Evolutionary conservation across 1,139 yeast genomes (phyloP).

Genomic region (Suhomyces wounanorum): DNA sequence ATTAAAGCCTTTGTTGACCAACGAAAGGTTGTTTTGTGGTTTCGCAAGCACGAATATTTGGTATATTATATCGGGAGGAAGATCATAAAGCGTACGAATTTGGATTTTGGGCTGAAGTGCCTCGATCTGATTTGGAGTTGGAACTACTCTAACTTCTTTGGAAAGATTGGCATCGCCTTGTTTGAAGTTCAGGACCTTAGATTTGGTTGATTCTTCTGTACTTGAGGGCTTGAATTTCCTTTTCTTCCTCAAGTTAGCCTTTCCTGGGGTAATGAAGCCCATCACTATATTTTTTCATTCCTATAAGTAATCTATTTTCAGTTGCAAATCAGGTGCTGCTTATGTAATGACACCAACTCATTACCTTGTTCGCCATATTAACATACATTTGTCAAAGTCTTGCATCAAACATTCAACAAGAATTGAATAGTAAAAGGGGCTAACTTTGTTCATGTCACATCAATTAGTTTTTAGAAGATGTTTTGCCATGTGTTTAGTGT

Average conservation of each 20-base stretch:
- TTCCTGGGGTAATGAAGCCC: constrained; percentile 39
- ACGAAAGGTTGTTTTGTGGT: constrained; percentile 29
- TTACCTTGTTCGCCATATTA: too few relatives aligned
- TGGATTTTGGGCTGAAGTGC: not conserved
- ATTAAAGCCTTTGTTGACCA: constrained; percentile 28
- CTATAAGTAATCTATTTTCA: not conserved
- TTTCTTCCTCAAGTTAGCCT: constrained; percentile 11
- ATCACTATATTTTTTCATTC: constrained; percentile 14
- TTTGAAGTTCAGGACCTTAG: not conserved
- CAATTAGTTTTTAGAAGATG: too few relatives aligned
- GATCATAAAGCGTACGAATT: constrained; percentile 12
- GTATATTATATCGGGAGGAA: constrained; percentile 37
- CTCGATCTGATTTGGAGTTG: not conserved
- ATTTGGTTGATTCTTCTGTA: not conserved
- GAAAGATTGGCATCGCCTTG: not conserved
- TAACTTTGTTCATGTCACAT: too few relatives aligned
- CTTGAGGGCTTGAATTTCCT: not conserved
- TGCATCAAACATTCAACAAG: too few relatives aligned
- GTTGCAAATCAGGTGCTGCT: constrained; percentile 4
- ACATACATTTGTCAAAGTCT: too few relatives aligned
- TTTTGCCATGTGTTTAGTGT: too few relatives aligned
- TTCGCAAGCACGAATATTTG: constrained; percentile 35
- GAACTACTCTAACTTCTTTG: not conserved
- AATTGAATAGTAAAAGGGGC: too few relatives aligned
- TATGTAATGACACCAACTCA: not conserved